Evolutionary conservation across 2,329 filamentous ascomycete genomes (phyloP), one percentile per base, ranked within the genome.

Genomic region (Diatrype stigma): DNA sequence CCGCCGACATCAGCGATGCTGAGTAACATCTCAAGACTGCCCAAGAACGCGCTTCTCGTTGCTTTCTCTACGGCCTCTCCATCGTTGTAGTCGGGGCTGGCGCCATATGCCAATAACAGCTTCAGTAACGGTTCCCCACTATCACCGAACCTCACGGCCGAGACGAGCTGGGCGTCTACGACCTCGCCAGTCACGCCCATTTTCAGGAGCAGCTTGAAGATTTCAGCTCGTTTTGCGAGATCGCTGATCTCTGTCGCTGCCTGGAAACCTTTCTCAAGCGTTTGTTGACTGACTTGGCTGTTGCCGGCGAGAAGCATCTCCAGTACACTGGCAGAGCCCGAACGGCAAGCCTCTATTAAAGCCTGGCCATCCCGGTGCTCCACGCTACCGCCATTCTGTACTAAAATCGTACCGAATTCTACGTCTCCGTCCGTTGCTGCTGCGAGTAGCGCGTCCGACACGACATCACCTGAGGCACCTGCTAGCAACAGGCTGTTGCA

Each of bases 21-120:
- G 6, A 84, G 65, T 46, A 84, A 70, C 48, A 82, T 61, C 60
- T 77, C 72, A 8, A 84, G 65, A 28, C 70, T 80, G 0, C 67
- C 69, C 37, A 80, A 63, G 51, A 75, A 77, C 0, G 77, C 78
- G 52, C 75, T 78, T 34, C 75, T 70, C 1, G 77, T 75, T 1
- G 80, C 78, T 11, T 78, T 75, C 56, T 80, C 77, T 3, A 84
- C 72, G 4, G 78, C 75, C 48, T 82, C 78, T 1, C 80, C 80
- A 10, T 73, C 70, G 19, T 76, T 76, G 60, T 77, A 77, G 57
- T 84, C 77, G 0, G 79, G 74, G 48, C 78, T 77, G 3, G 81
- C 82, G 0, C 81, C 80, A 30, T 76, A 71, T 1, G 63, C 55
- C 7, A 85, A 65, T 17, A 86, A 60, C 10, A 82, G 72, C 26